These are phyloP conservation scores for Alternaria sp. DNA, from an alignment of 2,329 filamentous ascomycete species.

Conservation along the genomic window DNA sequence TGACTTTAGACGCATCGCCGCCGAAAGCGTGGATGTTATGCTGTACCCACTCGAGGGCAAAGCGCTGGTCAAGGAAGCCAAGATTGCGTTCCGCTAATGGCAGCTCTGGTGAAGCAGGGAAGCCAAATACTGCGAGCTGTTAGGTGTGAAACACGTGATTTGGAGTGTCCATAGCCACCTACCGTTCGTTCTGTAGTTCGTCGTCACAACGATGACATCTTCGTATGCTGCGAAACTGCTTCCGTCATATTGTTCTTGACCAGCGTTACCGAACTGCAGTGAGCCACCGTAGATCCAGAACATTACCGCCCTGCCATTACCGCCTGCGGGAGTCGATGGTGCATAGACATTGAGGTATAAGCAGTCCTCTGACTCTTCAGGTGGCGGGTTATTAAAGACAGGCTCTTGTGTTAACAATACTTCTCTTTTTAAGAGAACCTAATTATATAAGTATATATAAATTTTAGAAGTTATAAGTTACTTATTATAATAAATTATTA, in stretches of 20 bases:
- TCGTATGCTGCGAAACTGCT: slow-evolving; percentile 37
- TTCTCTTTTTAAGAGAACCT: too few relatives aligned
- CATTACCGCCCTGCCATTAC: slow-evolving; percentile 31
- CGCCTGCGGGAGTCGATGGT: slow-evolving; percentile 25
- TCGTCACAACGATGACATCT: slow-evolving; percentile 37
- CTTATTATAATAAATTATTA: too few relatives aligned
- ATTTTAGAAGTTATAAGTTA: too few relatives aligned
- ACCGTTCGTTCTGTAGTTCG: slow-evolving; percentile 39
- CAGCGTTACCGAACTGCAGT: slow-evolving; percentile 30
- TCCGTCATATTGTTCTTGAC: slow-evolving; percentile 33
- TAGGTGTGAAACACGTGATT: background rate
- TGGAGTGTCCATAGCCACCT: too few relatives aligned
- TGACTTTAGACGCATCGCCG: slow-evolving; percentile 58
- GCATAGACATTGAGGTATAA: slow-evolving; percentile 49
- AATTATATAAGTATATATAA: too few relatives aligned
- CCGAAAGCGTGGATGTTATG: slow-evolving; percentile 58
- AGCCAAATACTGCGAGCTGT: slow-evolving; percentile 34
- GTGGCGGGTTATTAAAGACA: slow-evolving; percentile 32
- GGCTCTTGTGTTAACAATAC: too few relatives aligned
- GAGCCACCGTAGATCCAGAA: slow-evolving; percentile 43
- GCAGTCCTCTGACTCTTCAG: slow-evolving; percentile 48
- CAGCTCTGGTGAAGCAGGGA: slow-evolving; percentile 30
- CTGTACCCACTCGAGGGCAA: slow-evolving; percentile 62
- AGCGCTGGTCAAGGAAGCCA: slow-evolving; percentile 63
- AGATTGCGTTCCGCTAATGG: slow-evolving; percentile 48